phyloP scores from a whole-genome alignment of 352 stramenopile genomes.

The Nothophytophthora sp. region DNA sequence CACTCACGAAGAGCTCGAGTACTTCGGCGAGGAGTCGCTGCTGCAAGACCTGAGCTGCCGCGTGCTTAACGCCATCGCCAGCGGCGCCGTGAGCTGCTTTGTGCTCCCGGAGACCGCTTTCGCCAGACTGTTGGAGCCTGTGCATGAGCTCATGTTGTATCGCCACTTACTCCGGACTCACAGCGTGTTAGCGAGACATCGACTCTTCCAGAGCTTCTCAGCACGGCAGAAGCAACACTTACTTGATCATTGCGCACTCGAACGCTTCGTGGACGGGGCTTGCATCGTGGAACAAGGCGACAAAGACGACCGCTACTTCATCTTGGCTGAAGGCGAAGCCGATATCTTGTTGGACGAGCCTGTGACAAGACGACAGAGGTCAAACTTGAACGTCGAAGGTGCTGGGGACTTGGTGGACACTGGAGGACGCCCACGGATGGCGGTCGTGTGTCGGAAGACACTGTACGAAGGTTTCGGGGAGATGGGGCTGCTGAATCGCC shows the following conservation, averaged over 20 bases:
- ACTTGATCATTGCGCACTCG: slow-evolving; percentile 50
- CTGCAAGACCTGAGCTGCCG: slow-evolving; percentile 28
- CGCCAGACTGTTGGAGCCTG: slow-evolving; percentile 36
- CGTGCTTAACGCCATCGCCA: slow-evolving; percentile 55
- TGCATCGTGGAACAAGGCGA: slow-evolving; percentile 61
- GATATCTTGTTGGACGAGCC: slow-evolving; percentile 54
- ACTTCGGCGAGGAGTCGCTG: slow-evolving; percentile 70
- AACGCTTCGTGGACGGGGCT: slow-evolving; percentile 43
- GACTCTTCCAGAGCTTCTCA: slow-evolving; percentile 63
- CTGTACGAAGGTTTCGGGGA: slow-evolving; percentile 77
- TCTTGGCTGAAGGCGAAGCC: slow-evolving; percentile 63
- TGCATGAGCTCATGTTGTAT: slow-evolving; percentile 64
- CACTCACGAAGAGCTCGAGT: slow-evolving; percentile 51
- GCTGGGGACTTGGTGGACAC: slow-evolving; percentile 2
- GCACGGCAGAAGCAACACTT: slow-evolving; percentile 24
- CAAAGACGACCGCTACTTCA: slow-evolving; percentile 63
- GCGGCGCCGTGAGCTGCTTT: slow-evolving; percentile 51
- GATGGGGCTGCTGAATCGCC: slow-evolving; percentile 71
- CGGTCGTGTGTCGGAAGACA: slow-evolving; percentile 52
- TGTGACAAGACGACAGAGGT: too few relatives aligned
- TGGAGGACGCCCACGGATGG: slow-evolving; percentile 14
- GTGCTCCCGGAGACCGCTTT: slow-evolving; percentile 43
- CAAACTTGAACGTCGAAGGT: too few relatives aligned
- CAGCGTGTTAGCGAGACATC: slow-evolving; percentile 59
- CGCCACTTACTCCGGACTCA: slow-evolving; percentile 55